Evolutionary conservation across 2,329 filamentous ascomycete genomes (phyloP).

Genomic region (Xylaria sp.): DNA sequence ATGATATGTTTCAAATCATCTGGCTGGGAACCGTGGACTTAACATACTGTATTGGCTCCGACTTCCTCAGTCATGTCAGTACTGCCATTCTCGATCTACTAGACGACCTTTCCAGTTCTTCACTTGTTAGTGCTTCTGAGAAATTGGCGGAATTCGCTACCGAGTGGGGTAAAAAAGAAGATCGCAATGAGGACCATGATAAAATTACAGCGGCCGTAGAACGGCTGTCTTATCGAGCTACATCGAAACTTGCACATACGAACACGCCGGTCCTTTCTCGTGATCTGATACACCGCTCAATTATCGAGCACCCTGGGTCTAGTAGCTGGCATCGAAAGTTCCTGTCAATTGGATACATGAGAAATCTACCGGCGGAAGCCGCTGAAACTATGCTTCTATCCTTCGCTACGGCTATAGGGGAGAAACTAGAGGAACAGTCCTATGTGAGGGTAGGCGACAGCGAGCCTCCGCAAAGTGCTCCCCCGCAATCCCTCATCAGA

Average conservation of each 20-base stretch:
- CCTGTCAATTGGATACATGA: slow-evolving; percentile 31
- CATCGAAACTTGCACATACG: slow-evolving; percentile 22
- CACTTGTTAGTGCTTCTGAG: slow-evolving; percentile 26
- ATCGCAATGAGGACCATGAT: slow-evolving; percentile 23
- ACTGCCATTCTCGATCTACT: slow-evolving; percentile 9
- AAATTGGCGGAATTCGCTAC: slow-evolving; percentile 25
- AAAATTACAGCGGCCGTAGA: slow-evolving; percentile 15
- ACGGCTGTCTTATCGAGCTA: slow-evolving; percentile 9
- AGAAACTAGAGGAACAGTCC: slow-evolving; percentile 36
- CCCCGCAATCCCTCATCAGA: slow-evolving; percentile 32
- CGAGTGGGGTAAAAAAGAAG: slow-evolving; percentile 15
- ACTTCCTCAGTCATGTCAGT: slow-evolving; percentile 16
- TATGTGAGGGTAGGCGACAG: slow-evolving; percentile 34
- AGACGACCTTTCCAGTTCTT: slow-evolving; percentile 19
- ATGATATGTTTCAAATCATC: slow-evolving; percentile 29
- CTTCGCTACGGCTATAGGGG: slow-evolving; percentile 31
- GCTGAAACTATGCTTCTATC: slow-evolving; percentile 34
- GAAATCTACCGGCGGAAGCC: slow-evolving; percentile 28
- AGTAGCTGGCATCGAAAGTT: slow-evolving; percentile 37
- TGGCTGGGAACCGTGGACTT: slow-evolving; percentile 28
- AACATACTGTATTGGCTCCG: slow-evolving; percentile 22
- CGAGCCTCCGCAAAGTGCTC: slow-evolving; percentile 22
- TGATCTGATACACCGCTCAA: slow-evolving; percentile 26
- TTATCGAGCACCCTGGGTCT: slow-evolving; percentile 33
- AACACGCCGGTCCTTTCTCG: slow-evolving; percentile 24